phyloP scores from a whole-genome alignment of 2,329 filamentous ascomycete genomes.

The Xylariaceae sp. region DNA sequence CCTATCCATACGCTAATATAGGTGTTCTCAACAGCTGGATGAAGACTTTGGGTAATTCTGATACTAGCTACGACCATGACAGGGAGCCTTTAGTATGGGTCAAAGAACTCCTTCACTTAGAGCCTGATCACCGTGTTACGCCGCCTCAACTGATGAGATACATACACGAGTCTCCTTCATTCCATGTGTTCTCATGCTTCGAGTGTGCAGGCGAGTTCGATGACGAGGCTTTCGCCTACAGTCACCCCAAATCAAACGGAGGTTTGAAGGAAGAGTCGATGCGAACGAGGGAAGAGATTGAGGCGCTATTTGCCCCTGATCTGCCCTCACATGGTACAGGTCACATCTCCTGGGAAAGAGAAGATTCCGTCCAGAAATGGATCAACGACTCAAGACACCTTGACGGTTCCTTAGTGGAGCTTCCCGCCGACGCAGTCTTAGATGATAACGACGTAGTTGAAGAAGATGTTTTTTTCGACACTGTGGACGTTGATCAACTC shows the following conservation, averaged over 20 bases:
- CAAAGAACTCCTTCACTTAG: conserved; percentile 9
- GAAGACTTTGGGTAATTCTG: conserved; percentile 1
- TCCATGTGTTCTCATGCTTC: conserved; percentile 14
- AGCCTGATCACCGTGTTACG: conserved; percentile 8
- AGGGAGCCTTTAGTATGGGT: conserved; percentile 17
- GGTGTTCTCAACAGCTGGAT: conserved; percentile 9
- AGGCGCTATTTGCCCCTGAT: not conserved
- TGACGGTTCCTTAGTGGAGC: not conserved
- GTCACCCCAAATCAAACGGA: not conserved
- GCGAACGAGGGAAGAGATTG: conserved; percentile 2
- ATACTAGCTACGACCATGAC: conserved; percentile 9
- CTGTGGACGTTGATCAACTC: not conserved
- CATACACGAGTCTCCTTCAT: conserved; percentile 19
- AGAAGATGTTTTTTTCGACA: not conserved
- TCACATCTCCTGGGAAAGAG: not conserved
- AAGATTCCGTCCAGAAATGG: not conserved
- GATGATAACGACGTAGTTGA: not conserved
- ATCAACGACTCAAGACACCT: not conserved
- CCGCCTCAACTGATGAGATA: conserved; percentile 14
- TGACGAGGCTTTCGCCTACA: conserved; percentile 9
- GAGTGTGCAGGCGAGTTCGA: conserved; percentile 13
- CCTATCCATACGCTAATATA: conserved; percentile 15
- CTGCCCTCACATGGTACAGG: not conserved
- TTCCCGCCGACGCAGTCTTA: not conserved
- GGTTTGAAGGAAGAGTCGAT: not conserved